Evolutionary conservation across 768 basidiomycete genomes (phyloP).

Genomic region (Kwoniella sp.): DNA sequence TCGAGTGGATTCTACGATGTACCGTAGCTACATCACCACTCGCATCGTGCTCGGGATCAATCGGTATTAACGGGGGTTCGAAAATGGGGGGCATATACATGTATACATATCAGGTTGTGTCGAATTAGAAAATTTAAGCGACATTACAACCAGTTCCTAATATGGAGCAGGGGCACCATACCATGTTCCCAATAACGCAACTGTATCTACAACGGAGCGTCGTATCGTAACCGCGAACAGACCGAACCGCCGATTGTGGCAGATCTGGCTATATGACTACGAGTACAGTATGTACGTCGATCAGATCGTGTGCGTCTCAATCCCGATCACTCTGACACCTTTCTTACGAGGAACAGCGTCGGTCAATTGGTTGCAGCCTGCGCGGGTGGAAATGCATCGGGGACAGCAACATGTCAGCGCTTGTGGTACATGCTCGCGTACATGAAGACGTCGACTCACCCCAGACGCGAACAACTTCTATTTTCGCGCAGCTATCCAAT

Average conservation of each 20-base stretch:
- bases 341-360: constrained; percentile 54
- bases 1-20: constrained; percentile 1
- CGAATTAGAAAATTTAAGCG: no score
- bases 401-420: background rate
- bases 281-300: background rate
- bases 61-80: background rate
- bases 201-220: no score
- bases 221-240: no score
- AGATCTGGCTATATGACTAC: background rate
- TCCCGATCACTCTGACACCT: constrained; percentile 52
- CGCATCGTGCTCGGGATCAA: constrained; percentile 1
- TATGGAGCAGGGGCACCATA: no score
- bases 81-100: background rate
- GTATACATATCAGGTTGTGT: no score
- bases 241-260: constrained; percentile 8
- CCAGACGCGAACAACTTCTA: constrained; percentile 62
- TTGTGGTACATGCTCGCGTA: background rate
- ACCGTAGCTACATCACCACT: background rate
- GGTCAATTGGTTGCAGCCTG: constrained; percentile 55
- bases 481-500: constrained; percentile 59
- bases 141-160: no score
- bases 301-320: constrained; percentile 51
- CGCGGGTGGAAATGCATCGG: background rate
- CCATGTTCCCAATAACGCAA: no score
- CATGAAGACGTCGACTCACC: no score